A percentile compares a stretch with the other conserved stretches of the same genome.
Evolutionary conservation across 1,139 yeast species (phyloP).

Genomic region (Debaryomyces singareniensis): DNA sequence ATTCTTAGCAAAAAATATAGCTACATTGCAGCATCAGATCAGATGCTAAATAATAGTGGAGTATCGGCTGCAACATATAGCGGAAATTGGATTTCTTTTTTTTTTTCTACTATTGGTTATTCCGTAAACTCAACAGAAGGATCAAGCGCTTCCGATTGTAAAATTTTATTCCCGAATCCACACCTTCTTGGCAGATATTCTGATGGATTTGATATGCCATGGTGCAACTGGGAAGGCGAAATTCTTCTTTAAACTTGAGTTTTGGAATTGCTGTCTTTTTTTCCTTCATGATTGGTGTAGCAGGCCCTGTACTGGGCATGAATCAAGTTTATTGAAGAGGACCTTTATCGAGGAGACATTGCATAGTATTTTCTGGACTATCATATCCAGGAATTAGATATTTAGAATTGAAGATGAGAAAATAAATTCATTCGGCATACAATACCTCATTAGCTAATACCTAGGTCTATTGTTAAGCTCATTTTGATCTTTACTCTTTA

Average conservation of each 20-base stretch:
- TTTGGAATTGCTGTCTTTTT: conserved; percentile 20
- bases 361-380: conserved; percentile 65
- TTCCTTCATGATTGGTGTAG: conserved; percentile 20
- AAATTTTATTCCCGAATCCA: conserved; percentile 17
- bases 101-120: conserved; percentile 20
- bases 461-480: too few species aligned
- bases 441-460: too few species aligned
- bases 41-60: conserved; percentile 10
- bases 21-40: conserved; percentile 10
- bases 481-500: too few species aligned
- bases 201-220: conserved; percentile 16
- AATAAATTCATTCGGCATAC: too few species aligned
- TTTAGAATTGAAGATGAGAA: conserved; percentile 50
- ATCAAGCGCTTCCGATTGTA: conserved; percentile 21
- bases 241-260: conserved; percentile 34
- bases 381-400: conserved; percentile 61
- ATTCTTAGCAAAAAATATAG: conserved; percentile 14
- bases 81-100: conserved; percentile 22
- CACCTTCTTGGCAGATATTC: conserved; percentile 14
- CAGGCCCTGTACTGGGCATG: conserved; percentile 28
- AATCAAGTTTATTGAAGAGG: conserved; percentile 26
- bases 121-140: conserved; percentile 25
- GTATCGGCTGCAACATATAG: conserved; percentile 8
- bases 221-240: conserved; percentile 55
- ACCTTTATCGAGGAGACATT: conserved; percentile 28